These are phyloP conservation scores for Xanthoconium stramineum DNA, from an alignment of 768 basidiomycete genomes.

Conservation along the genomic window DNA sequence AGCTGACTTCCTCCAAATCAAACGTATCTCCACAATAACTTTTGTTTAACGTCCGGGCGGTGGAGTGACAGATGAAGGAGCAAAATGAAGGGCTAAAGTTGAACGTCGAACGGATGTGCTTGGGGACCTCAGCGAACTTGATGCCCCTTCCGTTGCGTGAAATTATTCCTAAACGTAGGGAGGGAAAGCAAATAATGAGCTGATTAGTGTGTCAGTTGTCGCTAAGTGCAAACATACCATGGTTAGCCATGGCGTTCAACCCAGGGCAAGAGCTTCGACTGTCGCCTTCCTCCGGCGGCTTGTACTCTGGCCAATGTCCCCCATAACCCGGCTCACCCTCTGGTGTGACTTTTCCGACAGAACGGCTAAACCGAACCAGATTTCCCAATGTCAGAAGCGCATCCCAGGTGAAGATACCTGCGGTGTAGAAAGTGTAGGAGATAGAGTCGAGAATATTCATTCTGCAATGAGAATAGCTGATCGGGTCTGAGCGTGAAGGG, in stretches of 20 bases:
- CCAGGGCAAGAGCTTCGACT: conserved; percentile 70
- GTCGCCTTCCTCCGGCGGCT: conserved; percentile 55
- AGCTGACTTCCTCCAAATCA: conserved; percentile 46
- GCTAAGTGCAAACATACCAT: conserved; percentile 52
- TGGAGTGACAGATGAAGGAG: conserved; percentile 55
- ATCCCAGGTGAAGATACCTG: conserved; percentile 7
- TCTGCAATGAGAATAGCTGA: not conserved
- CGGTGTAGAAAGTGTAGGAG: not conserved
- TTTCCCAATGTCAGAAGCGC: conserved; percentile 15
- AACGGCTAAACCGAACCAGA: conserved; percentile 23
- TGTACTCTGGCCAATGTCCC: conserved; percentile 68
- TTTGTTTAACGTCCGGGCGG: conserved; percentile 55
- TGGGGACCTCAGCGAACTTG: conserved; percentile 44
- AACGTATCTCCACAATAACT: conserved; percentile 56
- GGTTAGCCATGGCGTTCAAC: conserved; percentile 77
- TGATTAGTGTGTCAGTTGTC: not conserved
- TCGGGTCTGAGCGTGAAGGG: not conserved
- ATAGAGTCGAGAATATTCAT: conserved; percentile 9
- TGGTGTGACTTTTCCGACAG: conserved; percentile 51
- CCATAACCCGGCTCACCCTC: conserved; percentile 50
- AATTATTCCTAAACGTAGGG: conserved; percentile 32
- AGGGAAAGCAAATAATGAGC: not conserved
- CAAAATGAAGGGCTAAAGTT: conserved; percentile 71
- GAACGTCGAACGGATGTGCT: conserved; percentile 49
- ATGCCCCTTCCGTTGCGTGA: conserved; percentile 67